Base-by-base conservation (phyloP, 805 yeast species). In the Ogataea zsoltii region DNA sequence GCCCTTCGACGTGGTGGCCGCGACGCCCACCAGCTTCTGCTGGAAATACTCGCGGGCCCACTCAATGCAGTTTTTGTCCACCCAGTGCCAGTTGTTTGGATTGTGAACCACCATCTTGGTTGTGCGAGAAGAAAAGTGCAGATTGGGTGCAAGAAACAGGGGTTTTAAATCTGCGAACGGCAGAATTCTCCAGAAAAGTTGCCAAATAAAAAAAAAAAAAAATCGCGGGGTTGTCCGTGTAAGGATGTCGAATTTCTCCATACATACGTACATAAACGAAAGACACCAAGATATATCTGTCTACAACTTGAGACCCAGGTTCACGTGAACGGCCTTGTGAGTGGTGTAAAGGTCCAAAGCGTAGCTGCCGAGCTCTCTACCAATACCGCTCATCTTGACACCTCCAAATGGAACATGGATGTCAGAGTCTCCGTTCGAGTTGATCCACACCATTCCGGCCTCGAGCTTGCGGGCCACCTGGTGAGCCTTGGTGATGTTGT, bases 41-140 rank as follows among this genome's bases (percentile, higher is more conserved):
- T 69, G 66, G 65, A 94, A 88, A 66, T 92, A 92, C 33, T 77
- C 74, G 50, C 80, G 80, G 11, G 97, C 77, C 99, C 99, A 94
- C 45, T 80, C 83, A 46, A 92, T 77, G 70, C 99, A 94, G 74
- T 94, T 94, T 68, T 92, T 92, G 70, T 92, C 97, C 51, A 91
- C 97, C 98, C 98, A 94, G 75, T 94, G 99, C 99, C 99, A 92
- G 71, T 92, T 92, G 68, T 94, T 94, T 32, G 98, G 98, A 76
- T 92, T 94, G 69, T 89, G 85, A 26, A 94, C 91, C 33, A 88
- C 97, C 97, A 92, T 92, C 31, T 43, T 53, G 33, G 5, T 32
- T 7, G 7, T n/a, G 34, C 6, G 40, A 45, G 42, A 45, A 32
- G 21, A 25, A 18, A 32, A 26, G 17, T 35, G 31, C 29, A 34